Evolutionary conservation across 139 green algal species (phyloP).

Genomic region (Chlamydomonas applanata): DNA sequence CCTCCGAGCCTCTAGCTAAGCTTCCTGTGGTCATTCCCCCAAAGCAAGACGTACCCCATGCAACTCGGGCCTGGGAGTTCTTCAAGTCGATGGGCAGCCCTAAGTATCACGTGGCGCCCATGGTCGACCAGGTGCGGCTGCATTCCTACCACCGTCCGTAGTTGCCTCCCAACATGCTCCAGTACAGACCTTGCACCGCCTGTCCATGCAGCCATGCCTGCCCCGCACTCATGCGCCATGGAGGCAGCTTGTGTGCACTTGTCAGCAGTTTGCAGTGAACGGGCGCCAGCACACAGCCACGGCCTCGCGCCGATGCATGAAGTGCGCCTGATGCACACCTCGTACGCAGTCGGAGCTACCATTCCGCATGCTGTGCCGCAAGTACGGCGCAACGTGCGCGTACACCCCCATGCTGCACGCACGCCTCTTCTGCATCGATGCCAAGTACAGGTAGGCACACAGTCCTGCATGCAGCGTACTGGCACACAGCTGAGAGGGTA

Average conservation of each 20-base stretch:
- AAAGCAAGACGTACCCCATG: too few relatives aligned
- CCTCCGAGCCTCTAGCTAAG: too few relatives aligned
- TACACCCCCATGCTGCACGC: slow-evolving; percentile 98
- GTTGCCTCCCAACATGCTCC: not conserved
- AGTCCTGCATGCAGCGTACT: too few relatives aligned
- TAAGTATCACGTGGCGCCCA: slow-evolving; percentile 84
- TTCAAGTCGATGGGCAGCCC: slow-evolving; percentile 74
- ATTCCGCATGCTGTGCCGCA: slow-evolving; percentile 89
- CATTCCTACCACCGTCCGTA: not conserved
- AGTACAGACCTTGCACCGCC: too few relatives aligned
- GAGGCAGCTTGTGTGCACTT: too few relatives aligned
- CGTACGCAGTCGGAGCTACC: slow-evolving; percentile 85
- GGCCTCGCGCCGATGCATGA: too few relatives aligned
- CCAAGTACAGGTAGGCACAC: slow-evolving; percentile 68
- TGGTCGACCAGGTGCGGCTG: slow-evolving; percentile 88
- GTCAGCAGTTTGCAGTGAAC: too few relatives aligned
- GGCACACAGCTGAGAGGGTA: too few relatives aligned
- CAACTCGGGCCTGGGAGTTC: slow-evolving; percentile 66
- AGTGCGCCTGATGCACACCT: too few relatives aligned
- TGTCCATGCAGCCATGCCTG: not conserved
- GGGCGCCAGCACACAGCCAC: too few relatives aligned
- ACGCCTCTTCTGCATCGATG: slow-evolving; percentile 75
- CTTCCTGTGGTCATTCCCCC: too few relatives aligned
- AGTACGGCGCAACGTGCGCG: slow-evolving; percentile 82
- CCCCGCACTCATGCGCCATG: too few relatives aligned